Conservation (phyloP, 305 asterid genomes). For the Solanum hybrid region DNA sequence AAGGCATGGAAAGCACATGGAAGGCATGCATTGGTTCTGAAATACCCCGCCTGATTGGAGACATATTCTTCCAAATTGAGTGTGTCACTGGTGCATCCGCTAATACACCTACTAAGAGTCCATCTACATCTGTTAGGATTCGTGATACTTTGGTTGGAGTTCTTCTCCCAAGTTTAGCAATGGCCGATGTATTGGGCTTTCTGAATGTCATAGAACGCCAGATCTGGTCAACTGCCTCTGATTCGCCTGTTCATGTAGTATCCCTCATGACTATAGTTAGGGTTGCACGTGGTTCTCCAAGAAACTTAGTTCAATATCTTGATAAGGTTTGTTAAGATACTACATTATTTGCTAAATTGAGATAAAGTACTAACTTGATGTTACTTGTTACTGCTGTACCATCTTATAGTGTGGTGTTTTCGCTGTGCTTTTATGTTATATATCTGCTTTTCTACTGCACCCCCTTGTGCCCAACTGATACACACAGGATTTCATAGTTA, state of each 20-base stretch:
- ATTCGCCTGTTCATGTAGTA: conserved; percentile 89
- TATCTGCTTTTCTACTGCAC: background rate
- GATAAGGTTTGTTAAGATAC: conserved; percentile 75
- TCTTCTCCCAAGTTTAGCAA: conserved; percentile 93
- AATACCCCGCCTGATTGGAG: conserved; percentile 71
- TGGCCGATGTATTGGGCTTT: conserved; percentile 81
- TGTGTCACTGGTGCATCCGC: conserved; percentile 67
- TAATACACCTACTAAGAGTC: conserved; percentile 27
- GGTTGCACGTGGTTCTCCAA: conserved; percentile 83
- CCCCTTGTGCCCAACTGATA: background rate
- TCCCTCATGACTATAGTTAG: conserved; percentile 82
- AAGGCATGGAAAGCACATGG: conserved; percentile 99
- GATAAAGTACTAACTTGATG: background rate
- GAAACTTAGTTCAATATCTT: conserved; percentile 75
- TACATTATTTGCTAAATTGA: conserved; percentile 2
- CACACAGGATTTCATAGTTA: background rate
- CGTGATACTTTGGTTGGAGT: conserved; percentile 66
- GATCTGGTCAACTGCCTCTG: conserved; percentile 99
- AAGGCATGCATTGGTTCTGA: conserved; percentile 63
- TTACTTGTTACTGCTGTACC: background rate
- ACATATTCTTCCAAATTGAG: conserved; percentile 93
- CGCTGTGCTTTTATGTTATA: background rate
- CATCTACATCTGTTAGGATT: conserved; percentile 43
- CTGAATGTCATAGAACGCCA: conserved; percentile 85
- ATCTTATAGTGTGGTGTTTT: background rate